Evolutionary conservation across 2,329 filamentous ascomycete genomes (phyloP), one percentile per base, ranked within the genome.

Genomic region (Zopfia rhizophila): DNA sequence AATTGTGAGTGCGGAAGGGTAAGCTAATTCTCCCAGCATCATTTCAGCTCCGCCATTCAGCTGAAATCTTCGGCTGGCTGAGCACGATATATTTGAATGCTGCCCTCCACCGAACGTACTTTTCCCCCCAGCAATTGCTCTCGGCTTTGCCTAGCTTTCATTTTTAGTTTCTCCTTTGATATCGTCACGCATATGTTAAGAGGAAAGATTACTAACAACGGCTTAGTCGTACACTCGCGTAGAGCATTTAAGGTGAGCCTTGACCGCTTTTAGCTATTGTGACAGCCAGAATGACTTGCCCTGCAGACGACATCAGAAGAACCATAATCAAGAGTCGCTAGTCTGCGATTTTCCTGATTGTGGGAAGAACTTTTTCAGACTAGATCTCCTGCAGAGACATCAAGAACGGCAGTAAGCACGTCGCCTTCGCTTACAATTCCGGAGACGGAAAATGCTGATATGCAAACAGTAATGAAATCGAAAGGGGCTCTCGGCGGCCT

Each of bases 1-100:
- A 61, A 70, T 30, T 78, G 75, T 53, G 69, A 75, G n/a, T 78
- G 76, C 53, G 74, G 75, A 59, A 75, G 75, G 63, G 75, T 77
- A 63, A 53, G 72, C 70, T 37, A 24, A 38, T 42, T 35, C 38
- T 11, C 14, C n/a, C n/a, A n/a, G n/a, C n/a, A 13, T 16, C 23
- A n/a, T 38, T 35, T 43, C 31, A 21, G 29, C 18, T 32, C 21
- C 21, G 14, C 14, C 12, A 14, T n/a, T n/a, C n/a, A n/a, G n/a
- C n/a, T n/a, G 38, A 19, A 17, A 27, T 23, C 22, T 14, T 22
- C 42, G 23, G 36, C 41, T 40, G 23, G 45, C 41, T 56, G 24
- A 39, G 24, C 30, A 37, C 41, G 27, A 41, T 35, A 12, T 23
- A 19, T 33, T 24, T 31, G 17, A 33, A 33, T 43, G 37, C 24